Percentiles rank a stretch among this genome's conserved stretches.
Conservation (phyloP, 2,329 filamentous ascomycete genomes). For the Ceratocystis cacaofunesta region DNA sequence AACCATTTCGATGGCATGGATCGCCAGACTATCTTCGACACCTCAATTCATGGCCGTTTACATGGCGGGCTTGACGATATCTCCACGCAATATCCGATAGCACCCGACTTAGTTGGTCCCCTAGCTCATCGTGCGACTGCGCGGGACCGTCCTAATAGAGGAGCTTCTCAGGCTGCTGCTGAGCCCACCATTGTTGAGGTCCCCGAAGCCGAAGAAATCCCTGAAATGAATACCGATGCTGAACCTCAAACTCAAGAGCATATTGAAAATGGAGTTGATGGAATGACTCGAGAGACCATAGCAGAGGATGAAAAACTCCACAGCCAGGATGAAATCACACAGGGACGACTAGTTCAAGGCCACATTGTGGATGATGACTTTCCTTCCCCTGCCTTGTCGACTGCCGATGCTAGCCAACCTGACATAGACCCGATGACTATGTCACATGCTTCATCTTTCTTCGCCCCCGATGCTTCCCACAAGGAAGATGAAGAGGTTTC, state of each 20-base stretch:
- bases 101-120: conserved; percentile 10
- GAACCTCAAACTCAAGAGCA: background rate
- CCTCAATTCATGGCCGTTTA: conserved; percentile 17
- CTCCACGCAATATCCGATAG: background rate
- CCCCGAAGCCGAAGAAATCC: conserved; percentile 9
- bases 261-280: background rate
- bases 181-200: conserved; percentile 13
- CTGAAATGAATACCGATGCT: background rate
- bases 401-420: conserved; percentile 47
- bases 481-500: conserved; percentile 69
- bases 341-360: conserved; percentile 78
- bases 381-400: conserved; percentile 59
- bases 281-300: conserved; percentile 21
- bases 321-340: conserved; percentile 76
- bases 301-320: conserved; percentile 54
- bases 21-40: conserved; percentile 30
- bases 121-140: conserved; percentile 8
- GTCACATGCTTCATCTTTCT: conserved; percentile 67
- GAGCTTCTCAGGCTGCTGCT: conserved; percentile 5
- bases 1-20: conserved; percentile 48
- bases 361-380: conserved; percentile 93
- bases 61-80: conserved; percentile 13
- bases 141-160: conserved; percentile 5
- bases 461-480: conserved; percentile 54
- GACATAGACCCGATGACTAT: conserved; percentile 73